Percentiles rank a stretch among this genome's conserved stretches.
These are phyloP conservation scores for Cryphonectria carpinicola DNA, from an alignment of 2,329 filamentous ascomycete species.

Conservation along the genomic window DNA sequence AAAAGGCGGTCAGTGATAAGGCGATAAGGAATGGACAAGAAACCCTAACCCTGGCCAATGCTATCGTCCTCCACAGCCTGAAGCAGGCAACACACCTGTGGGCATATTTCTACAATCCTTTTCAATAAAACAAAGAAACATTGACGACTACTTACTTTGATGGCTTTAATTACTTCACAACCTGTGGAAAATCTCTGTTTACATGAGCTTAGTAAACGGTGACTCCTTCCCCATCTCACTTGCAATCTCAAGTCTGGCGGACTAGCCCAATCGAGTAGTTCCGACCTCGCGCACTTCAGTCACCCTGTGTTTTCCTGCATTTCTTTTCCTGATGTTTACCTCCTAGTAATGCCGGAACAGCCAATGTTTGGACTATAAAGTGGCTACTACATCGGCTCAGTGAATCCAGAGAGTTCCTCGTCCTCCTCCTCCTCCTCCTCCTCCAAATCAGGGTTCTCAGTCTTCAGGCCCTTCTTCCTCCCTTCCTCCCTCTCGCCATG, in stretches of 20 bases:
- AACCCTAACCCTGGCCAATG: slow-evolving; percentile 9
- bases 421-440: too few species aligned
- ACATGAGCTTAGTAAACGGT: background rate
- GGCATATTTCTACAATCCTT: background rate
- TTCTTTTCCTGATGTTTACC: background rate
- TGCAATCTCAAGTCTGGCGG: background rate
- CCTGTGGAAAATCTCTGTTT: too few species aligned
- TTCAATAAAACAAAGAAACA: background rate
- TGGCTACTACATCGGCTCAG: background rate
- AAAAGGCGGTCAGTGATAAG: slow-evolving; percentile 24
- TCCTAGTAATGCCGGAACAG: background rate
- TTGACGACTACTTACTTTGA: background rate
- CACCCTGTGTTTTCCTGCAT: background rate
- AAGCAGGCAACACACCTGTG: background rate
- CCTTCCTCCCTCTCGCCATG: slow-evolving; percentile 9
- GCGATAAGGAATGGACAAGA: slow-evolving; percentile 5
- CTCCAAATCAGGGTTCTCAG: background rate
- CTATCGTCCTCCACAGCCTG: background rate
- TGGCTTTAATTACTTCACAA: too few species aligned
- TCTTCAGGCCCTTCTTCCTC: background rate
- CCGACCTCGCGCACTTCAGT: slow-evolving; percentile 14
- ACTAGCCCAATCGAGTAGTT: slow-evolving; percentile 22
- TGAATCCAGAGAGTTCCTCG: too few species aligned
- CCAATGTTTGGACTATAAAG: background rate
- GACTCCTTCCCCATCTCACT: background rate